These are phyloP conservation scores for Epichloe bromicola DNA, from an alignment of 2,329 filamentous ascomycete species.

Conservation along the genomic window DNA sequence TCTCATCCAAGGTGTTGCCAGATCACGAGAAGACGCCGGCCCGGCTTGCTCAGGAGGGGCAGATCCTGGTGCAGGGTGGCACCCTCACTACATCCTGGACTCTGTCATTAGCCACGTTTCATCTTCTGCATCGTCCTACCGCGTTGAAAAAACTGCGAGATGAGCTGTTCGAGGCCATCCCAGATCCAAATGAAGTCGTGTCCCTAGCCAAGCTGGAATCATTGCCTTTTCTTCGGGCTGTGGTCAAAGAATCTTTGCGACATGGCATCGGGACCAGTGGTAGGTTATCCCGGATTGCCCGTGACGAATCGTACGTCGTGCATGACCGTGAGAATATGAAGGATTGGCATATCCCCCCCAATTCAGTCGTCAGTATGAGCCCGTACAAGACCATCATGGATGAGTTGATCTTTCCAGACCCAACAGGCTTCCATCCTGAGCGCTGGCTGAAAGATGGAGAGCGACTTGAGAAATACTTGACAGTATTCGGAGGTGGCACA, in stretches of 20 bases:
- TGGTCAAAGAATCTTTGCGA: conserved; percentile 37
- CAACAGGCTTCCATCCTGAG: conserved; percentile 21
- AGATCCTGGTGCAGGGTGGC: conserved; percentile 25
- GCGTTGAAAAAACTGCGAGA: conserved; percentile 21
- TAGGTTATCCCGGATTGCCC: conserved; percentile 33
- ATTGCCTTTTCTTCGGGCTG: conserved; percentile 33
- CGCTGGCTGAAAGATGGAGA: conserved; percentile 21
- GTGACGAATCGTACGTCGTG: conserved; percentile 20
- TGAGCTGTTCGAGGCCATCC: conserved; percentile 22
- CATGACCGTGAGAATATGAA: conserved; percentile 15
- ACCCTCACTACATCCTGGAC: conserved; percentile 28
- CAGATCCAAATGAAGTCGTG: conserved; percentile 15
- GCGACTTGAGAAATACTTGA: conserved; percentile 20
- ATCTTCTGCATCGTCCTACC: conserved; percentile 19
- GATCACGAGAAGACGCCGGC: conserved; percentile 20
- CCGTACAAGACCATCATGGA: conserved; percentile 23
- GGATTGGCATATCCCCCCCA: conserved; percentile 19
- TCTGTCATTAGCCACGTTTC: conserved; percentile 22
- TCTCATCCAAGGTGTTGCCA: conserved; percentile 19
- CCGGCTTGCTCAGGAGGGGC: conserved; percentile 25
- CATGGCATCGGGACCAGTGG: conserved; percentile 35
- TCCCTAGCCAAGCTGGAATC: conserved; percentile 19
- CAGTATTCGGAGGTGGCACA: conserved; percentile 22
- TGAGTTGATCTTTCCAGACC: conserved; percentile 19
- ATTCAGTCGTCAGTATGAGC: conserved; percentile 25